These are phyloP conservation scores for Paxillus involutus DNA, from an alignment of 768 basidiomycete genomes.

Conservation along the genomic window DNA sequence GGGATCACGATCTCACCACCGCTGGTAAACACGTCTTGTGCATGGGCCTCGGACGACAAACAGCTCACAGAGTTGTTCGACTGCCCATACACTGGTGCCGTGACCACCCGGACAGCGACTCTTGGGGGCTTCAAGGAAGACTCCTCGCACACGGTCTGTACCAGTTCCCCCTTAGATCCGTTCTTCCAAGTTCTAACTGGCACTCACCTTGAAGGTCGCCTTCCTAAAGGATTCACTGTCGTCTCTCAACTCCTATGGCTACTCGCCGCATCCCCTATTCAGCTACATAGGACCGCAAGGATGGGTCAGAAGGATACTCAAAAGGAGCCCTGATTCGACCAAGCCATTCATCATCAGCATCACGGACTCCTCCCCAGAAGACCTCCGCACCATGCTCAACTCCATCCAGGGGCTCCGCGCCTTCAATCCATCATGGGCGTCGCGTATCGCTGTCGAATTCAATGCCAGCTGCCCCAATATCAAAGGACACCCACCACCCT, in stretches of 20 bases:
- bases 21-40: constrained; percentile 76
- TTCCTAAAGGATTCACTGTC: constrained; percentile 51
- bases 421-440: constrained; percentile 29
- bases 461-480: constrained; percentile 90
- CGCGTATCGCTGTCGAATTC: constrained; percentile 69
- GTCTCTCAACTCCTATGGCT: constrained; percentile 86
- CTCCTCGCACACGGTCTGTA: constrained; percentile 56
- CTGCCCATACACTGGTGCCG: constrained; percentile 69
- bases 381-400: constrained; percentile 54
- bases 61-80: constrained; percentile 69
- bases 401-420: constrained; percentile 61
- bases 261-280: constrained; percentile 75
- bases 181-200: neutral
- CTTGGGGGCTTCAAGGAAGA: constrained; percentile 70
- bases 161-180: too few relatives aligned
- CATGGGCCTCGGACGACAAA: constrained; percentile 71
- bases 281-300: constrained; percentile 47
- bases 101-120: constrained; percentile 80
- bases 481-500: constrained; percentile 54
- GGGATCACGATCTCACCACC: constrained; percentile 59
- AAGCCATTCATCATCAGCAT: constrained; percentile 83
- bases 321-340: constrained; percentile 32
- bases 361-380: constrained; percentile 55
- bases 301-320: constrained; percentile 54
- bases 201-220: constrained; percentile 47